Base-by-base conservation (phyloP, 2,329 filamentous ascomycete species). In the Scedosporium aurantiacum region DNA sequence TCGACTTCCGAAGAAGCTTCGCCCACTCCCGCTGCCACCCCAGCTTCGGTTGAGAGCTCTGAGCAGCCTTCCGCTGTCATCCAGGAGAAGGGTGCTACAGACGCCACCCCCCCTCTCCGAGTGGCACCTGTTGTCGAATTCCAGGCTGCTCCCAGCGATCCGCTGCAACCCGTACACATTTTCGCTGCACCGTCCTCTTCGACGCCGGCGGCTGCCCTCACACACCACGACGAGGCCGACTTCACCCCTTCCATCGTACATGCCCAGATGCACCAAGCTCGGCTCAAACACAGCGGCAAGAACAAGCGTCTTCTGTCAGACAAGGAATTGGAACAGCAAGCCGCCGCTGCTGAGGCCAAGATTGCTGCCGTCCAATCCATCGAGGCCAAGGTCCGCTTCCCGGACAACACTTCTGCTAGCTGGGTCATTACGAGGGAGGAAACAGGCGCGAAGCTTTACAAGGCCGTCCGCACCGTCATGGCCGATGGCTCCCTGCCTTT, bases 251-350 rank as follows among this genome's bases (percentile, higher is more conserved):
- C 83, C 60, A 85, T 91, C 68, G 87, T 84, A 62, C 91, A 89
- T 74, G 91, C 84, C 64, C 88, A 87, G 72, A 80, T 84, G 43
- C 89, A 87, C 73, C 91, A 94, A 74, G 80, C 82, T 12, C 79
- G 84, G 2, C 79, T 94, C 1, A 78, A 81, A 60, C 75, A 79
- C 40, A 78, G 77, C 55, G 79, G 83, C 2, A 84, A 86, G 63
- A 96, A 96, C 72, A 86, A 82, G 64, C 86, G 91, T 21, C 82
- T 97, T 1, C 83, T 84, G 5, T 95, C 91, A 0, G 91, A 97
- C 73, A 84, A 83, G 40, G 93, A 97, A 70, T 78, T 95, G 10
- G 87, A 85, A 41, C 85, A 86, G 25, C 84, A 86, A 65, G 86
- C 85, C 40, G 78, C 82, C 4, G 85, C 83, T 23, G 84, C 87